These are phyloP conservation scores for Talaromyces sp. DNA, from an alignment of 2,329 filamentous ascomycete species.

Conservation along the genomic window DNA sequence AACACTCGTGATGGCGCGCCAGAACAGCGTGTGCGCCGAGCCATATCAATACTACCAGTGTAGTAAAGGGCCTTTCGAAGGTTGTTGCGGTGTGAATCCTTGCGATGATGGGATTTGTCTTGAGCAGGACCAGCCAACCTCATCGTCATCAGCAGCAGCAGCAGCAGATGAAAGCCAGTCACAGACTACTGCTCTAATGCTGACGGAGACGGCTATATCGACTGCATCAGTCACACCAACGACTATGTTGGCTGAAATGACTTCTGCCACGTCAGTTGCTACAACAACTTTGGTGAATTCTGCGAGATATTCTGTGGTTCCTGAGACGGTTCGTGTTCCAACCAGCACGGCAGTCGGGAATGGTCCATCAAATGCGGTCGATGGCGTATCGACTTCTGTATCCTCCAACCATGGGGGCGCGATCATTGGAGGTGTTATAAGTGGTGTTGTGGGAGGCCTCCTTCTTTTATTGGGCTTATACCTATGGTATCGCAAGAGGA, in stretches of 20 bases:
- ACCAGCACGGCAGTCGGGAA: neutral
- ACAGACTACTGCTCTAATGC: neutral
- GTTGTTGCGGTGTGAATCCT: conserved; percentile 34
- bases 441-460: conserved; percentile 18
- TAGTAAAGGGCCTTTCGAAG: conserved; percentile 21
- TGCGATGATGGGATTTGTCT: conserved; percentile 30
- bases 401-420: conserved; percentile 8
- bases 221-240: neutral
- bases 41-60: conserved; percentile 12
- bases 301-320: neutral
- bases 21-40: neutral
- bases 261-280: neutral
- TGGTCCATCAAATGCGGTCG: neutral
- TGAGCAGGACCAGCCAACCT: conserved; percentile 19
- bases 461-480: conserved; percentile 19
- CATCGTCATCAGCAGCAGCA: neutral
- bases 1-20: neutral
- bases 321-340: neutral
- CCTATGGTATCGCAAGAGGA: conserved; percentile 22
- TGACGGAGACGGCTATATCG: neutral
- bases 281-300: neutral
- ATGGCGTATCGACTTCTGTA: neutral
- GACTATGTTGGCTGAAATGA: neutral
- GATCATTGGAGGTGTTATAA: conserved; percentile 26
- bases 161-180: neutral